Conservation (phyloP, 345 rosid genomes). For the Syzygium aromaticum region DNA sequence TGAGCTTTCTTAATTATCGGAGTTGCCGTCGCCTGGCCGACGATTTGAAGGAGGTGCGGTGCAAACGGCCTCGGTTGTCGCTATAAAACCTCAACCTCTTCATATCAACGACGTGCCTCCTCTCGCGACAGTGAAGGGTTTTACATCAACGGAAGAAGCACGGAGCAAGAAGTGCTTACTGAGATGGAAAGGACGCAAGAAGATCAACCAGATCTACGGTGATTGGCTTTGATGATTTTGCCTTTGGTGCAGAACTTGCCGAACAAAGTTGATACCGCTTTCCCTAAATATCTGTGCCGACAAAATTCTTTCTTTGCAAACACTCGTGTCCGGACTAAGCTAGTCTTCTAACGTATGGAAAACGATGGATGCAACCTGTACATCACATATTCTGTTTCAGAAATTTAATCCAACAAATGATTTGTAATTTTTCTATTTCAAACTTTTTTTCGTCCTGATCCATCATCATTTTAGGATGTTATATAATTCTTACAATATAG, state of each 20-base stretch:
- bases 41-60: constrained; percentile 49
- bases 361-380: neutral
- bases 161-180: constrained; percentile 46
- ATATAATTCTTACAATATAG: neutral
- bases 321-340: neutral
- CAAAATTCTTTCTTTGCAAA: neutral
- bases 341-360: neutral
- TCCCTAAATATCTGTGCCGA: neutral
- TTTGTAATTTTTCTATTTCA: neutral
- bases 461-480: neutral
- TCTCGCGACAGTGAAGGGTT: constrained; percentile 13
- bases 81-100: constrained; percentile 26
- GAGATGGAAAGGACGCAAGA: constrained; percentile 79
- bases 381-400: neutral
- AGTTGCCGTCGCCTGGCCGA: constrained; percentile 43
- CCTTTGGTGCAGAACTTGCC: constrained; percentile 43
- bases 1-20: constrained; percentile 22
- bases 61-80: constrained; percentile 8
- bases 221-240: constrained; percentile 92
- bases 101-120: constrained; percentile 31
- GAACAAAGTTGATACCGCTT: constrained; percentile 25
- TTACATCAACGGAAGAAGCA: constrained; percentile 36
- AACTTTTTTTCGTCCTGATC: neutral
- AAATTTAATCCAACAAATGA: neutral
- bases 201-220: constrained; percentile 74